Evolutionary conservation across 2,329 filamentous ascomycete species (phyloP), one percentile per base, ranked within the genome.

Genomic region (Aspergillus glaucus): DNA sequence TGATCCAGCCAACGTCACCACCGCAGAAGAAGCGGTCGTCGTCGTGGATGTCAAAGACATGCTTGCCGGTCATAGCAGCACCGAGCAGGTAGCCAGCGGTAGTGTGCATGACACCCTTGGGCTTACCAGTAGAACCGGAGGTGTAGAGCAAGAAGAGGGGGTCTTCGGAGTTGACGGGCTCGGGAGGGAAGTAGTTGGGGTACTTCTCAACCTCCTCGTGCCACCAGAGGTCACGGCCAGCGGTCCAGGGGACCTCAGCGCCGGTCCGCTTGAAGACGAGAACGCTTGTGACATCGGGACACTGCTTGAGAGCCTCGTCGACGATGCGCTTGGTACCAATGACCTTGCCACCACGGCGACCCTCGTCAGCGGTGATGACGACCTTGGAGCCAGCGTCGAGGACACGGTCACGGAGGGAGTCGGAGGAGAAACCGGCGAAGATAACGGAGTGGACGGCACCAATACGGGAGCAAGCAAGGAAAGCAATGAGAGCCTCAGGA

Each of bases 321-420:
- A 97, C 93, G 67, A 98, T 97, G 79, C 95, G 95, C 84, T 98
- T 97, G 62, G 92, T 97, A 63, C 88, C 88, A 67, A 98, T 96
- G 63, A 94, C 73, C 69, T 93, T 93, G 61, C 93, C 93, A 62
- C 93, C 93, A 63, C 93, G 89, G 81, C 94, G 95, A 66, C 93
- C 93, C 79, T 98, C 93, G 68, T 98, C 93, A 2, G 89, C 87
- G 51, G 93, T 98, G 66, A 98, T 96, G 72, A 97, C 86, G 47
- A 97, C 88, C 76, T 87, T 95, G 69, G 86, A 92, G 60, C 88
- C 76, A 50, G 87, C 92, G 66, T 98, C 93, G 52, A 93, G 77
- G 62, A 98, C 91, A 65, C 93, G 90, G 72, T 98, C 93, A 56
- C 92, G 87, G 44, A 98, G 82, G 3, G 93, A 97, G 71, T 96